Percentiles rank a stretch among this genome's conserved stretches.
Evolutionary conservation across 352 stramenopile species (phyloP).

Genomic region (Phytopythium chamaehyphon): DNA sequence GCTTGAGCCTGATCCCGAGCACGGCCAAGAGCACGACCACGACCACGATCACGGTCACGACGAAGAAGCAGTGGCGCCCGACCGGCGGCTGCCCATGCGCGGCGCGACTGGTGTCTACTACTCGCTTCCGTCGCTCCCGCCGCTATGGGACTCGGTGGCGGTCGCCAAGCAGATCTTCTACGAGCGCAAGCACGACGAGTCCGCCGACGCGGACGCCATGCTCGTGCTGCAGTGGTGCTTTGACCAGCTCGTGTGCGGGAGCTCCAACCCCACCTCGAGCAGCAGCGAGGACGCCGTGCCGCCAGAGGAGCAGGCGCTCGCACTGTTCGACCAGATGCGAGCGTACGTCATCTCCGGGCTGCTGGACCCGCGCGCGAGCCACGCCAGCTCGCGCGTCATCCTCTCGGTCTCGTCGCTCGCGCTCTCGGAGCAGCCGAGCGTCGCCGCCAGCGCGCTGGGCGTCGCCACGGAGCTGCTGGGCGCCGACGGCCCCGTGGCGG

Average conservation of each 20-base stretch:
- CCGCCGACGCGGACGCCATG: constrained; percentile 33
- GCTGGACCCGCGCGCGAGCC: constrained; percentile 29
- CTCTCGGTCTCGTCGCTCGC: constrained; percentile 12
- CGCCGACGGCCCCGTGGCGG: constrained; percentile 24
- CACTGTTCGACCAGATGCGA: constrained; percentile 62
- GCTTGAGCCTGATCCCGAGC: constrained; percentile 21
- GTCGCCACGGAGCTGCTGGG: constrained; percentile 28
- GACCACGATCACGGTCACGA: constrained; percentile 4
- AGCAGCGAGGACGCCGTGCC: background rate
- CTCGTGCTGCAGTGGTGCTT: constrained; percentile 56
- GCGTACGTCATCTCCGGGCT: constrained; percentile 41
- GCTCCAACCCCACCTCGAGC: background rate
- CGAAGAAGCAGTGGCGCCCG: constrained; percentile 5
- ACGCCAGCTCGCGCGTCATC: constrained; percentile 29
- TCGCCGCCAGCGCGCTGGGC: background rate
- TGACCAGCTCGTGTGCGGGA: constrained; percentile 26
- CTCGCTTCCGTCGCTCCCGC: constrained; percentile 31
- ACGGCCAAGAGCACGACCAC: constrained; percentile 2
- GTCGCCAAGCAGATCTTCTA: constrained; percentile 79
- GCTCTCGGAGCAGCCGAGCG: constrained; percentile 2
- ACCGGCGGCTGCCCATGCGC: constrained; percentile 41
- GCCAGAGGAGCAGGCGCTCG: constrained; percentile 7
- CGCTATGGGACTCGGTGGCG: constrained; percentile 56
- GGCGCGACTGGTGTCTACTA: constrained; percentile 54
- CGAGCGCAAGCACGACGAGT: constrained; percentile 35